Base-by-base conservation (phyloP, 2,329 filamentous ascomycete species). In the Eutypella sp. region DNA sequence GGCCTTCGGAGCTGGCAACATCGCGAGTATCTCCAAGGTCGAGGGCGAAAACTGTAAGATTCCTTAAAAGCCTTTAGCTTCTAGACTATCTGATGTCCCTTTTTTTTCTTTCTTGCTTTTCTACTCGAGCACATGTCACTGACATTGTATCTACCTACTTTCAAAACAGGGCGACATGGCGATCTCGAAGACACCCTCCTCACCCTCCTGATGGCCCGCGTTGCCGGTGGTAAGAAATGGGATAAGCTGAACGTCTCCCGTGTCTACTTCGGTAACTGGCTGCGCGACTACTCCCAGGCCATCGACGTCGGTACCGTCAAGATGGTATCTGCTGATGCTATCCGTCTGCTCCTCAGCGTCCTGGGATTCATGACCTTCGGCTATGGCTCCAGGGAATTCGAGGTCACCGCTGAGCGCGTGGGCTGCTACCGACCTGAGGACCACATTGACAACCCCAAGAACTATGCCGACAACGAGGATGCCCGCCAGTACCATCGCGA, bases 201-300 rank as follows among this genome's bases (percentile, higher is more conserved):
- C 48, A 83, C 79, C 49, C 74, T 96, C 23, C 69, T 83, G 40
- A 75, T 77, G 68, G 75, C 75, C 42, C 69, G 65, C 40, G 72
- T 71, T 56, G 66, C 74, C 50, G 72, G 72, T 54, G 72, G 73
- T 56, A 90, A 91, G 73, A 95, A 91, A 61, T 96, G 95, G 69
- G 82, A 79, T 73, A 93, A 93, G 72, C 80, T 95, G 60, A 86
- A 84, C 62, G 87, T 96, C 51, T 87, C 91, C 53, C 82, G 90
- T 50, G 87, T 95, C 52, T 96, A 96, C 73, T 96, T 96, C 71
- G 91, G 91, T 53, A 96, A 96, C 73, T 96, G 91, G 91, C 80
- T 96, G 27, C 81, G 79, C 48, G 91, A 96, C 68, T 96, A 96
- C 69, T 93, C 87, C 44, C 91, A 96, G 68, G 91, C 90, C 50